Base-by-base conservation (phyloP, 2,329 filamentous ascomycete species). In the Magnaporthiopsis incrustans region DNA sequence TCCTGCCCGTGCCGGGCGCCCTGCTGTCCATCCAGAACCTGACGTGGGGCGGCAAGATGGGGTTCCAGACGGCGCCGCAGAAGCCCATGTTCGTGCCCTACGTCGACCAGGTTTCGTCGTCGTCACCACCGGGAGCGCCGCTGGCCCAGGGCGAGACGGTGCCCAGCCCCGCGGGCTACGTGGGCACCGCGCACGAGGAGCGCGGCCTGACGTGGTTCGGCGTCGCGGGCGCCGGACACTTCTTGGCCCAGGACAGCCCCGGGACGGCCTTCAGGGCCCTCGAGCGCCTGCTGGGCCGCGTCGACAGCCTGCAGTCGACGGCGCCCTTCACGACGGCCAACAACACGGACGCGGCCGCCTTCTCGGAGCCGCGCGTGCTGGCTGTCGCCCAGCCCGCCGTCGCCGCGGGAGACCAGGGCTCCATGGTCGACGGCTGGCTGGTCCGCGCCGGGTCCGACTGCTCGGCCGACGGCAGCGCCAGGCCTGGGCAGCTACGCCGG, bases 141-240 rank as follows among this genome's bases (percentile, higher is more conserved):
- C 33, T 35, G 33, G 33, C 33, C 10, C 35, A 38, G 15, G 35
- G 35, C 14, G 35, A 38, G 35, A 18, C 14, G 35, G 35, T 38
- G 14, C 14, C 35, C 35, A 38, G 35, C 35, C 35, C 35, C 14
- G 35, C 35, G 14, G 35, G 35, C 35, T 38, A 38, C 35, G 79
- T 91, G 72, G 91, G 91, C 0, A 59, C 83, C 0, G 82, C 83
- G 18, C 85, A 89, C 68, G 88, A 85, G 0, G 91, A 95, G 78
- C 81, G 91, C 59, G 89, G 89, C 0, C 75, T 96, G 62, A 94
- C 90, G 0, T 90, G 85, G 67, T 25, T 66, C 18, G 65, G 60
- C 27, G 63, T 66, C 18, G 60, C 44, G 11, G 57, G 44, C 8
- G 60, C 65, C 2, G 65, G 65, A 1, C 63, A 65, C 33, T 61